A percentile compares a stretch with the other conserved stretches of the same genome.
Evolutionary conservation across 208 protist species (phyloP).

Genomic region (Trypanosoma lewisi): DNA sequence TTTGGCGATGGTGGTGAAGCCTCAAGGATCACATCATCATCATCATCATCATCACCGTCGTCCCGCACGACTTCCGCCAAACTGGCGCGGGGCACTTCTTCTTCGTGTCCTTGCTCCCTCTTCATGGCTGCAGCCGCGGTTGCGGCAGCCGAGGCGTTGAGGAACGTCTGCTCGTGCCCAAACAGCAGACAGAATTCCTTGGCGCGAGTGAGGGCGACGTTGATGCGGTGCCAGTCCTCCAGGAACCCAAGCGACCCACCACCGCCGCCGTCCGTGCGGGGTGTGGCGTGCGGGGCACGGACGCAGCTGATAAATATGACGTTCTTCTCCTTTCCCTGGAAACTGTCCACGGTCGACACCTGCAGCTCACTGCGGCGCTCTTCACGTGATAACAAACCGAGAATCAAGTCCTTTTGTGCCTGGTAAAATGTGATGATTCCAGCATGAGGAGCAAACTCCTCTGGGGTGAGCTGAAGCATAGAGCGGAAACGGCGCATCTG

Average conservation of each 20-base stretch:
- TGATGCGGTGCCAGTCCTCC: constrained; percentile 83
- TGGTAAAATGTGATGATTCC: constrained; percentile 89
- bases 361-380: constrained; percentile 64
- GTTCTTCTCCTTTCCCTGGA: constrained; percentile 93
- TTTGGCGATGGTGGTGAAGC: constrained; percentile 12
- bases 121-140: neutral
- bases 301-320: constrained; percentile 92
- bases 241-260: constrained; percentile 83
- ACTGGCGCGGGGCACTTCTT: neutral
- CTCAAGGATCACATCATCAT: constrained; percentile 10
- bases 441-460: constrained; percentile 47
- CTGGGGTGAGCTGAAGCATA: constrained; percentile 41
- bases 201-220: constrained; percentile 93
- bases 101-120: neutral
- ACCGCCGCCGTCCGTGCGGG: constrained; percentile 13
- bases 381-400: constrained; percentile 36
- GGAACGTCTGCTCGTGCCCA: constrained; percentile 43
- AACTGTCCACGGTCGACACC: constrained; percentile 91
- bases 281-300: constrained; percentile 30
- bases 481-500: constrained; percentile 69
- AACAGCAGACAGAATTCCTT: constrained; percentile 81
- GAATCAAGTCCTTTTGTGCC: constrained; percentile 59
- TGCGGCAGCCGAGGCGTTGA: constrained; percentile 27
- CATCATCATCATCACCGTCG: constrained; percentile 22
- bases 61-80: constrained; percentile 25